phyloP scores from a whole-genome alignment of 345 rosid species.

The Syzygium oleosum region DNA sequence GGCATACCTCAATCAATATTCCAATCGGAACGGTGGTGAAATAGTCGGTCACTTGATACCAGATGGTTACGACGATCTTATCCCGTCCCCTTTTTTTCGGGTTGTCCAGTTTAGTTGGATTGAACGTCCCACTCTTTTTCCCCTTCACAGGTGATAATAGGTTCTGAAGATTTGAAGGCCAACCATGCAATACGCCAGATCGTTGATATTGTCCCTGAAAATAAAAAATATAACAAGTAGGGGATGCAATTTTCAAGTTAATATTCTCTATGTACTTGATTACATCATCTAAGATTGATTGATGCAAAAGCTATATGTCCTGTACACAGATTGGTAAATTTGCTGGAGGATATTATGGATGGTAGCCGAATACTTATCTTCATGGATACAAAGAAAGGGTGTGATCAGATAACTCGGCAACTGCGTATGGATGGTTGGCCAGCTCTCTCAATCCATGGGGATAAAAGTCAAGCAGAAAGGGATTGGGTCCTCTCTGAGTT shows the following conservation, averaged over 20 bases:
- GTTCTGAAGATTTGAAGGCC: conserved; percentile 91
- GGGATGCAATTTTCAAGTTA: neutral
- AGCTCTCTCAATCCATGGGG: conserved; percentile 96
- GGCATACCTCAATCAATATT: neutral
- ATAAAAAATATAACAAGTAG: conserved; percentile 92
- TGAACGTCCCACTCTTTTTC: neutral
- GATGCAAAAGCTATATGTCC: neutral
- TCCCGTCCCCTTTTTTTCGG: neutral
- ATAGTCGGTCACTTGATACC: neutral
- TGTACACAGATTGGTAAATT: conserved; percentile 66
- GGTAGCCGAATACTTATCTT: conserved; percentile 95
- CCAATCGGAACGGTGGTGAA: neutral
- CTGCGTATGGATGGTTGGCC: conserved; percentile 99
- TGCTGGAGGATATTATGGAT: conserved; percentile 99
- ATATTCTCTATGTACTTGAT: neutral
- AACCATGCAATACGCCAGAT: conserved; percentile 89
- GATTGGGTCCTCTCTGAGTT: conserved; percentile 99
- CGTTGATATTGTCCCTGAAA: conserved; percentile 89
- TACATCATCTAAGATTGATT: neutral
- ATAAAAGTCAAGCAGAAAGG: conserved; percentile 99
- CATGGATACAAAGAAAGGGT: conserved; percentile 96
- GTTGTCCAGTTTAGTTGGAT: neutral
- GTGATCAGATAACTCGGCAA: conserved; percentile 96
- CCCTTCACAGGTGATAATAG: conserved; percentile 66
- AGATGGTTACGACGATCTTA: neutral